Percentiles rank a stretch among this genome's conserved stretches.
phyloP scores from a whole-genome alignment of 2,329 filamentous ascomycete genomes.

The Neofusicoccum sp. region DNA sequence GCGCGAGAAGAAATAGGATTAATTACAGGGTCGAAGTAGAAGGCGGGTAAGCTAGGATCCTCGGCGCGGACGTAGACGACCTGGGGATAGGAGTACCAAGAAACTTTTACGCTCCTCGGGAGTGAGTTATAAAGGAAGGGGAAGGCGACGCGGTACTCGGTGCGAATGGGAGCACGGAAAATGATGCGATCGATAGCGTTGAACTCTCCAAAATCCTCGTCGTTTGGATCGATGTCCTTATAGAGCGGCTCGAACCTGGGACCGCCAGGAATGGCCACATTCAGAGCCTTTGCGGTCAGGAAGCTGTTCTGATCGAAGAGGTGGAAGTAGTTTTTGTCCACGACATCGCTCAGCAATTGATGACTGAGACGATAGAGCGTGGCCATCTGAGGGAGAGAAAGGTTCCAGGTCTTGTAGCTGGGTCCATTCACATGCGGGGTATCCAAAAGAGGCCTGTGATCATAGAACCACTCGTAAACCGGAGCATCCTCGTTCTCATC shows the following conservation, averaged over 20 bases:
- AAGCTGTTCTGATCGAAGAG: slow-evolving; percentile 96
- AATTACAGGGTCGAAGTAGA: slow-evolving; percentile 97
- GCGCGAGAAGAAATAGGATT: slow-evolving; percentile 96
- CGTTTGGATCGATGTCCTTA: slow-evolving; percentile 98
- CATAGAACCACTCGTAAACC: slow-evolving; percentile 97
- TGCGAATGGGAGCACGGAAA: slow-evolving; percentile 91
- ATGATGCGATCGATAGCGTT: slow-evolving; percentile 99
- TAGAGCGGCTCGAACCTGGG: slow-evolving; percentile 96
- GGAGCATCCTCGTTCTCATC: slow-evolving; percentile 91
- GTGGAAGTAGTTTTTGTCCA: slow-evolving; percentile 97
- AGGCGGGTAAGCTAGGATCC: slow-evolving; percentile 86
- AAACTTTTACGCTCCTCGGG: slow-evolving; percentile 87
- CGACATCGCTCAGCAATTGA: slow-evolving; percentile 85
- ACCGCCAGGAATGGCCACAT: slow-evolving; percentile 96
- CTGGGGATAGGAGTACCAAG: slow-evolving; percentile 93
- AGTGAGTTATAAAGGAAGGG: slow-evolving; percentile 96
- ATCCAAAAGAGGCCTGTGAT: slow-evolving; percentile 86
- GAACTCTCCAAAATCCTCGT: slow-evolving; percentile 99
- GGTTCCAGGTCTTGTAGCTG: slow-evolving; percentile 95
- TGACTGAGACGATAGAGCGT: slow-evolving; percentile 89
- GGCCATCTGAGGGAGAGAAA: slow-evolving; percentile 93
- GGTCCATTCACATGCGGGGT: slow-evolving; percentile 94
- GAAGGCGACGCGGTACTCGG: slow-evolving; percentile 92
- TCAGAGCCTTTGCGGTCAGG: slow-evolving; percentile 92
- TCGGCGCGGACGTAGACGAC: slow-evolving; percentile 87